Conservation (phyloP, 1,284 basidiomycete genomes). For the Leccinum angustisporum region DNA sequence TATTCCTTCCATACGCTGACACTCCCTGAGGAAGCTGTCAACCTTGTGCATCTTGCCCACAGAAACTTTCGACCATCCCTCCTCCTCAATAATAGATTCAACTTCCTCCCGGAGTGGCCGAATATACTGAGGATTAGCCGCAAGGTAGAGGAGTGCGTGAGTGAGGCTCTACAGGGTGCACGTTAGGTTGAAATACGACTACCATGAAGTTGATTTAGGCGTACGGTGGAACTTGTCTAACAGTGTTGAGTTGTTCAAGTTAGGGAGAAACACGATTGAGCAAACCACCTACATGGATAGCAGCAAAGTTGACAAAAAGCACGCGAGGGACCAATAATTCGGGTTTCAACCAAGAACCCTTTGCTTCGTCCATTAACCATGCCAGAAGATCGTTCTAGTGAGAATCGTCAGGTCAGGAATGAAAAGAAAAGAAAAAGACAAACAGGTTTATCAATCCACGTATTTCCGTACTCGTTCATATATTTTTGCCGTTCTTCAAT, state of each 20-base stretch:
- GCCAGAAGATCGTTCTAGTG: conserved; percentile 28
- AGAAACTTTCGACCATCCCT: conserved; percentile 46
- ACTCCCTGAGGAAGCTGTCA: conserved; percentile 50
- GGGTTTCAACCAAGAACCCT: conserved; percentile 29
- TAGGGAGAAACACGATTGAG: background rate
- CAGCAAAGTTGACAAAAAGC: conserved; percentile 38
- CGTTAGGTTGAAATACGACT: background rate
- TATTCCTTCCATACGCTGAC: conserved; percentile 36
- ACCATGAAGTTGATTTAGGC: no score
- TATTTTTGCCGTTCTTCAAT: conserved; percentile 37
- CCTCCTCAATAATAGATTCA: conserved; percentile 29
- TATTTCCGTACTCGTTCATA: conserved; percentile 34
- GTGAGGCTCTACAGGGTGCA: conserved; percentile 27
- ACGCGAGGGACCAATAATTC: conserved; percentile 34
- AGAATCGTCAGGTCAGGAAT: background rate
- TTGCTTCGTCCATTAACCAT: conserved; percentile 45
- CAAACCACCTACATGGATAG: conserved; percentile 34
- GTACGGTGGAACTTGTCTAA: background rate
- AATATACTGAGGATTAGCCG: conserved; percentile 31
- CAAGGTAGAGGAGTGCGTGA: conserved; percentile 38
- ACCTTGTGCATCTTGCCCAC: conserved; percentile 43
- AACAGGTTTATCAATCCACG: conserved; percentile 42
- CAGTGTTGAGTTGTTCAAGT: background rate
- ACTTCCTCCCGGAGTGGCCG: background rate
- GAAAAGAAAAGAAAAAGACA: conserved; percentile 28